These are phyloP conservation scores for Suhomyces chickasaworum DNA, from an alignment of 1,139 yeast species.

Conservation along the genomic window DNA sequence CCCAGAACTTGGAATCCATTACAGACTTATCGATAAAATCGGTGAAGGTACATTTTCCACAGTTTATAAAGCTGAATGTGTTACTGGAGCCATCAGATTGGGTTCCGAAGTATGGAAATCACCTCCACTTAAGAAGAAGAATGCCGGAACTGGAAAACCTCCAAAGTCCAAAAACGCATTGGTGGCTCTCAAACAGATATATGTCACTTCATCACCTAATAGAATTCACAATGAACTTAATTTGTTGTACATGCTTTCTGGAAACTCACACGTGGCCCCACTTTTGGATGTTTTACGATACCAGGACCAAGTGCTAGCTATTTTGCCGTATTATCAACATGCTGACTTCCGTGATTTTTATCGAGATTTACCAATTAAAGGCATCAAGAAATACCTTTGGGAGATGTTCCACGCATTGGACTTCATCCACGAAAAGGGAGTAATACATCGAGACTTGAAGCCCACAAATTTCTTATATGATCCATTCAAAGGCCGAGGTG, in stretches of 20 bases:
- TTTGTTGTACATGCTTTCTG: constrained; percentile 65
- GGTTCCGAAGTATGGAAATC: constrained; percentile 49
- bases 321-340: constrained; percentile 88
- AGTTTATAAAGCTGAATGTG: constrained; percentile 85
- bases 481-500: constrained; percentile 74
- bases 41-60: constrained; percentile 96
- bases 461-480: constrained; percentile 88
- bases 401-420: constrained; percentile 76
- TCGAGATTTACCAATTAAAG: constrained; percentile 74
- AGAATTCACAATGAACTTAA: constrained; percentile 87
- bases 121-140: constrained; percentile 41
- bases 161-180: constrained; percentile 44
- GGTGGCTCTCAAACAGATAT: constrained; percentile 91
- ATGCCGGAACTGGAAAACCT: constrained; percentile 18
- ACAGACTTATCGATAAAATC: constrained; percentile 74
- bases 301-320: constrained; percentile 91
- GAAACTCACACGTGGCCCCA: constrained; percentile 81
- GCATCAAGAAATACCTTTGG: constrained; percentile 77
- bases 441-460: constrained; percentile 87
- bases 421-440: constrained; percentile 73
- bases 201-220: constrained; percentile 92
- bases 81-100: constrained; percentile 44
- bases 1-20: constrained; percentile 59
- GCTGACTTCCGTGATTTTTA: constrained; percentile 88
- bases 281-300: constrained; percentile 81